Base-by-base conservation (phyloP, 2,329 filamentous ascomycete species). In the Byssothecium circinans region DNA sequence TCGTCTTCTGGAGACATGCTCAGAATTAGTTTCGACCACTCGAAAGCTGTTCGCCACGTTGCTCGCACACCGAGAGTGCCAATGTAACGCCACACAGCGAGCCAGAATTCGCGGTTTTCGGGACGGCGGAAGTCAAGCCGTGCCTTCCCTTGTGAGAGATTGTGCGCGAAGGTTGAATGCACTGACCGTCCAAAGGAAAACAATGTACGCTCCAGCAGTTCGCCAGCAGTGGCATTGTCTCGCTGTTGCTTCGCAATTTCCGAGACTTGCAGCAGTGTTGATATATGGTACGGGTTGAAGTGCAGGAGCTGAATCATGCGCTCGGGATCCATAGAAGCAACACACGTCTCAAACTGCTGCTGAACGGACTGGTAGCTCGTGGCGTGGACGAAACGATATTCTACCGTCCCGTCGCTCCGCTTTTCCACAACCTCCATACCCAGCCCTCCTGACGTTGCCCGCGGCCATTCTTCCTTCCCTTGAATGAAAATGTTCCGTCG, bases 141-240 rank as follows among this genome's bases (percentile, higher is more conserved):
- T 5, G 90, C 91, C 57, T 85, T 85, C 27, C 94, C 94, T 63
- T 86, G 81, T 45, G 87, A 81, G 5, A 99, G 72, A 53, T 86
- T 85, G 46, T 83, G 82, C 7, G 86, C 80, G 68, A 97, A 99
- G 0, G 87, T 83, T 8, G 89, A 92, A 50, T 94, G 85, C 0
- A 90, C 85, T 3, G 91, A 88, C 30, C 92, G 83, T n/a, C 92
- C 94, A 66, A 97, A 92, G 0, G 89, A 88, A 74, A 96, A 97
- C 5, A 99, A 80, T 0, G 92, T 91, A 37, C 94, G 83, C 73
- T 97, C 92, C 44, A 95, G 83, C 1, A 97, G 81, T 61, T 97
- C 91, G 3, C 89, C 87, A 0, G 92, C 86, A 3, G 94, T 82
- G 1, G 91, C 84, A 67, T 91, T 86, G 65, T 97, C 94, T 43